Evolutionary conservation across 208 protist genomes (phyloP), one percentile per base, ranked within the genome.

Genomic region (Sergeia podlipaevii): DNA sequence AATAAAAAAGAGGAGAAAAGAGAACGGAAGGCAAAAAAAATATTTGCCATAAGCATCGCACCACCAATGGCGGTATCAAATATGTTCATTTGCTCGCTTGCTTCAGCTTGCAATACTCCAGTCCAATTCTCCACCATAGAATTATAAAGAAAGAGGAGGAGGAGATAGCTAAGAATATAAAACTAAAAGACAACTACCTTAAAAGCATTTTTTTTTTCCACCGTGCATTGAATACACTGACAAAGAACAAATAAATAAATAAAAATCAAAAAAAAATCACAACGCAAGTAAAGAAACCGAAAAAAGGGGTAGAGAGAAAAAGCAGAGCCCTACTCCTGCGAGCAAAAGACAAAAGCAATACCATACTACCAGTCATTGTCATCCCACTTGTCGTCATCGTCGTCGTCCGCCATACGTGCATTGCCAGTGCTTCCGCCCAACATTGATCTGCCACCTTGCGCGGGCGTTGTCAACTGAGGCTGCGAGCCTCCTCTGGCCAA

Each of bases 361-460:
- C n/a, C 11, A 26, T 8, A 24, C 28, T 59, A 85, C 77, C 77
- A 85, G 30, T 85, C 69, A 38, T 38, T 15, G 27, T 76, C 72
- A 60, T 74, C 75, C 80, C 75, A 80, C 17, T 77, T 63, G 5
- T 83, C 80, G 24, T 76, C 72, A 18, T 76, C 69, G 38, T 72
- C 49, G 5, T 62, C 57, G 8, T 68, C 61, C 6, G 41, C 45
- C 0, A 43, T 6, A 21, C 41, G 26, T 17, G 44, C 61, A 4
- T 24, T 24, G 2, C 20, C 18, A 2, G 33, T 62, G 37, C 3
- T 21, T 29, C 28, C 21, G 39, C 42, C 6, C 43, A 51, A 17
- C 33, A 30, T 15, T 42, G 44, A 27, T 47, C 56, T 18, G 39
- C 10, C 27, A 28, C 23, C 24, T 3, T n/a, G 2, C 20, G 13